phyloP scores from a whole-genome alignment of 805 yeast species.

The Kazachstania psychrophila region DNA sequence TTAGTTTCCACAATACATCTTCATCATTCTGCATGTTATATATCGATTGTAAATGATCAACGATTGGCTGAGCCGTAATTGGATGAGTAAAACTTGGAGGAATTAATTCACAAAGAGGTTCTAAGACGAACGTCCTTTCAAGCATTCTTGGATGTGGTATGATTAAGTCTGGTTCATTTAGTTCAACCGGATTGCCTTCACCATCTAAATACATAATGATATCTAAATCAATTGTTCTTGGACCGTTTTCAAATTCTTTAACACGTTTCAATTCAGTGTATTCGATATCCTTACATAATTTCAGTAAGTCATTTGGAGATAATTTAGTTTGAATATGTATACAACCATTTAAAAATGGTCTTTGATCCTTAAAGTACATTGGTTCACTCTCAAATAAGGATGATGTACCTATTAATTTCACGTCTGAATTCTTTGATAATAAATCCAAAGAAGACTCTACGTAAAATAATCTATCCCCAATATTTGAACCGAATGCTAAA shows the following conservation, averaged over 20 bases:
- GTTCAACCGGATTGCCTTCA: slow-evolving; percentile 31
- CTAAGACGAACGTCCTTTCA: slow-evolving; percentile 82
- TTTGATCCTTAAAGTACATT: slow-evolving; percentile 79
- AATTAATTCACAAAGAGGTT: slow-evolving; percentile 77
- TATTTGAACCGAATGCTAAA: slow-evolving; percentile 84
- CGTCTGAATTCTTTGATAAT: slow-evolving; percentile 28
- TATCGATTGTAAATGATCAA: slow-evolving; percentile 53
- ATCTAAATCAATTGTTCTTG: slow-evolving; percentile 85
- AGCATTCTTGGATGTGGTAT: slow-evolving; percentile 86
- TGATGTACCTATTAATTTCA: slow-evolving; percentile 53
- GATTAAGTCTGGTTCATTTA: slow-evolving; percentile 50
- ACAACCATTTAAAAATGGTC: slow-evolving; percentile 77
- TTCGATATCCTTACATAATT: slow-evolving; percentile 64
- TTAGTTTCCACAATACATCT: slow-evolving; percentile 38
- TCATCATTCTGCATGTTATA: slow-evolving; percentile 41
- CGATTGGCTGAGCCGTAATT: slow-evolving; percentile 73
- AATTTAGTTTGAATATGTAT: slow-evolving; percentile 52
- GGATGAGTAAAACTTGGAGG: slow-evolving; percentile 68
- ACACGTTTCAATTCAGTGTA: slow-evolving; percentile 59
- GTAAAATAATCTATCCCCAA: slow-evolving; percentile 61
- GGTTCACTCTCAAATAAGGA: slow-evolving; percentile 83
- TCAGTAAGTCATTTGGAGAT: slow-evolving; percentile 55
- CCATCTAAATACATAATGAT: slow-evolving; percentile 49
- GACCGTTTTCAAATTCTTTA: slow-evolving; percentile 81
- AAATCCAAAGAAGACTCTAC: slow-evolving; percentile 47